A percentile compares a stretch with the other conserved stretches of the same genome.
Conservation (phyloP, 257 asterid species). For the Solanum piurae region DNA sequence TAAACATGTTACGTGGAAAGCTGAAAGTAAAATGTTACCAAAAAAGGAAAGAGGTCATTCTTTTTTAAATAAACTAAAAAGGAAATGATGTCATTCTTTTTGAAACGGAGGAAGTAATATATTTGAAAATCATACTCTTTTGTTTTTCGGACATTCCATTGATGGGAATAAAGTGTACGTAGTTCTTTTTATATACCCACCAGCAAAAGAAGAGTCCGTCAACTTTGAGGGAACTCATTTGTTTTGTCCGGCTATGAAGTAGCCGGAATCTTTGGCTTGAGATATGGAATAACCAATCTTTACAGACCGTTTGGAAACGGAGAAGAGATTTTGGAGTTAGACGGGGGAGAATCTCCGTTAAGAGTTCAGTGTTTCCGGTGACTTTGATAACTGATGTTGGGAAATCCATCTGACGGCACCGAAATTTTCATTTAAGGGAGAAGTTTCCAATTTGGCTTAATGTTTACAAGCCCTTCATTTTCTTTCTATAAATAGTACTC, state of each 20-base stretch:
- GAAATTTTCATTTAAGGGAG: not conserved
- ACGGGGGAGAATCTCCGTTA: not conserved
- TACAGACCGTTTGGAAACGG: not conserved
- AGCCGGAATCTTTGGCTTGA: not conserved
- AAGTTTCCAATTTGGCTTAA: too few relatives aligned
- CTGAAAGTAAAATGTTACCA: too few relatives aligned
- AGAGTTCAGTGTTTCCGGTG: not conserved
- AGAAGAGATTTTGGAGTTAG: slow-evolving; percentile 8
- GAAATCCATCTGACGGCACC: too few relatives aligned
- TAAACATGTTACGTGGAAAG: too few relatives aligned
- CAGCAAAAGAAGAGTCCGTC: not conserved
- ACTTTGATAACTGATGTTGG: not conserved
- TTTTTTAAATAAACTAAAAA: too few relatives aligned
- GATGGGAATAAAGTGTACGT: not conserved
- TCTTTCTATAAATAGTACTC: too few relatives aligned
- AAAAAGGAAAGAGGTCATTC: too few relatives aligned
- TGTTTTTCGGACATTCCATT: not conserved
- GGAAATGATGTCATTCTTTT: too few relatives aligned
- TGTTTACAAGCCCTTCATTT: too few relatives aligned
- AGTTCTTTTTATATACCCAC: not conserved
- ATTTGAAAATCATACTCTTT: not conserved
- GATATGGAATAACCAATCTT: not conserved
- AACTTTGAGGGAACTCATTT: not conserved
- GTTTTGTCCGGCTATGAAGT: not conserved
- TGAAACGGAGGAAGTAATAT: not conserved